Evolutionary conservation across 2,329 filamentous ascomycete species (phyloP).

Genomic region (Trichoderma brevicompactum): DNA sequence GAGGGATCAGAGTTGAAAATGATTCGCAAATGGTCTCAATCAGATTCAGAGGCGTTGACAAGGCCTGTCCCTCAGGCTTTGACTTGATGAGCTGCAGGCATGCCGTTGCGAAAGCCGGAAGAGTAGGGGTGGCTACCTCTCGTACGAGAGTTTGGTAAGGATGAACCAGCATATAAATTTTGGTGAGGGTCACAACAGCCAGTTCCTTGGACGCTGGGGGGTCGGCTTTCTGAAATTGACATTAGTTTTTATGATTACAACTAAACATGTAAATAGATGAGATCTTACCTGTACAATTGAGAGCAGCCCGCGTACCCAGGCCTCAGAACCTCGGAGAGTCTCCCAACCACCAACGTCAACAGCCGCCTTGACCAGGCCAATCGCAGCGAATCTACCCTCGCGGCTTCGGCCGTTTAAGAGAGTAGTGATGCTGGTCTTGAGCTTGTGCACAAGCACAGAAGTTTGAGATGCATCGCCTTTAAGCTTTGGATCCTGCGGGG

Average conservation of each 20-base stretch:
- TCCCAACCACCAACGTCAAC: slow-evolving; percentile 87
- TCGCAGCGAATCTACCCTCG: slow-evolving; percentile 77
- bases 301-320: slow-evolving; percentile 79
- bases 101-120: slow-evolving; percentile 73
- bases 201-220: slow-evolving; percentile 75
- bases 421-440: slow-evolving; percentile 77
- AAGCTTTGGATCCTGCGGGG: slow-evolving; percentile 62
- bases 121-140: slow-evolving; percentile 83
- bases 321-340: slow-evolving; percentile 70
- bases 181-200: slow-evolving; percentile 74
- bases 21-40: slow-evolving; percentile 72
- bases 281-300: slow-evolving; percentile 70
- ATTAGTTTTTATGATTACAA: slow-evolving; percentile 10
- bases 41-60: slow-evolving; percentile 50
- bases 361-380: slow-evolving; percentile 77
- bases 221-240: slow-evolving; percentile 68
- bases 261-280: not conserved
- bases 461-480: slow-evolving; percentile 67
- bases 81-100: slow-evolving; percentile 69
- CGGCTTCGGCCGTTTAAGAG: slow-evolving; percentile 76
- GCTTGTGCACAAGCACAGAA: slow-evolving; percentile 75
- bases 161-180: slow-evolving; percentile 82
- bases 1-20: slow-evolving; percentile 72
- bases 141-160: slow-evolving; percentile 81
- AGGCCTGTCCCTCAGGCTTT: slow-evolving; percentile 39